phyloP scores from a whole-genome alignment of 2,329 filamentous ascomycete genomes.

The Claviceps paspali region DNA sequence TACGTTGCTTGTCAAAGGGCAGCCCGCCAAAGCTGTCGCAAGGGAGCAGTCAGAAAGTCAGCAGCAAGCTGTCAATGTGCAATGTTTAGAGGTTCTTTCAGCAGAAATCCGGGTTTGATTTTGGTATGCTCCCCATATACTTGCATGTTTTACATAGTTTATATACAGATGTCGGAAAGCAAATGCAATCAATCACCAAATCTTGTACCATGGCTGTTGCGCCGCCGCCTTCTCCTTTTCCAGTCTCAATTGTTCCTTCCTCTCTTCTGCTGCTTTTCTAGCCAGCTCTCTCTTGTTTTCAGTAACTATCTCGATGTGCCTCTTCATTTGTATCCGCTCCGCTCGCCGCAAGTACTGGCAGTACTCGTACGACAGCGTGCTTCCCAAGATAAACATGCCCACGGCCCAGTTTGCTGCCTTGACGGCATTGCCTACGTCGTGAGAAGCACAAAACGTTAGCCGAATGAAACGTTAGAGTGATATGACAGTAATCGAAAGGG shows the following conservation, averaged over 20 bases:
- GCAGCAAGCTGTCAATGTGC: too few relatives aligned
- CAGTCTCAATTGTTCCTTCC: constrained; percentile 16
- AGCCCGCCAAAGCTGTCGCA: background rate
- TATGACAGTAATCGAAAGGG: too few relatives aligned
- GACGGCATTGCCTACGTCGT: constrained; percentile 15
- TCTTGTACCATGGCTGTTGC: constrained; percentile 37
- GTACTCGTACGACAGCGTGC: constrained; percentile 66
- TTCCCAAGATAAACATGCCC: constrained; percentile 53
- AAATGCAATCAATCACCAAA: constrained; percentile 28
- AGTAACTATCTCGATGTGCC: constrained; percentile 53
- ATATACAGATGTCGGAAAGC: background rate
- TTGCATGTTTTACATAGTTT: too few relatives aligned
- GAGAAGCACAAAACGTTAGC: background rate
- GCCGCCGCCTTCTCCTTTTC: constrained; percentile 20
- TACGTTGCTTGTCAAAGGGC: background rate
- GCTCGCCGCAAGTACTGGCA: constrained; percentile 61
- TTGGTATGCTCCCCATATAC: too few relatives aligned
- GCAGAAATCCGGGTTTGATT: too few relatives aligned
- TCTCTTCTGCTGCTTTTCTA: constrained; percentile 28
- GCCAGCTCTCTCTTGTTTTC: constrained; percentile 36
- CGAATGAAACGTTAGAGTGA: too few relatives aligned
- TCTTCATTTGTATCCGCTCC: constrained; percentile 71
- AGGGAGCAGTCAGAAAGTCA: too few relatives aligned
- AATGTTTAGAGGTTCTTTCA: too few relatives aligned
- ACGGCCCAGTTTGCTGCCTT: constrained; percentile 75